Base-by-base conservation (phyloP, 176 grass and related monocot species). In the Paspalum vaginatum region DNA sequence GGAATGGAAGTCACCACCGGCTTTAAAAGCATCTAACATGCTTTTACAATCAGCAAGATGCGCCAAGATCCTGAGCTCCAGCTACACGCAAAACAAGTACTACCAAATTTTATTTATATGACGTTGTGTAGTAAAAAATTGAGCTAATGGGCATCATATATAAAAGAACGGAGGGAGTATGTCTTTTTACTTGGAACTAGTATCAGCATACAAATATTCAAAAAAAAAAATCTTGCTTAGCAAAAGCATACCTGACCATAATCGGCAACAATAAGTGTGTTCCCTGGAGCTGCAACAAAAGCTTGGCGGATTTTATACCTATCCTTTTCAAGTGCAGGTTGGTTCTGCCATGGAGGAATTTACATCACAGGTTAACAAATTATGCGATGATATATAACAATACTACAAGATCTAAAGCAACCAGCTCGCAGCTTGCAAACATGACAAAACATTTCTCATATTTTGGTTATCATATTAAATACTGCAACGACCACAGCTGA, bases 181-280 rank as follows among this genome's bases (percentile, higher is more conserved):
- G 58, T 20, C 51, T 54, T 63, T 78, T 83, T 21, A 69, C 65
- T 64, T 70, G 65, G 25, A 14, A 52, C 71, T 73, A 26, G 64
- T 39, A 50, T 59, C 45, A 9, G 54, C 49, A 20, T 65, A 41
- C 62, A 89, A 80, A 40, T 59, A 76, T 58, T 70, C 16, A 6
- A n/a, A 32, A 32, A 32, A 32, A 32, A 57, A 37, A n/a, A 72
- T 10, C 17, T 22, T 71, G 40, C 5, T 64, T 26, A 63, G 5
- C 8, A 69, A 22, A 74, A 56, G 16, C 16, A 64, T 92, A 98
- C 96, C 92, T 98, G 96, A 66, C 96, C 96, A 86, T 98, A 98
- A 95, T 98, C 96, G 89, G 96, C 96, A 81, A 99, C 96, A 73
- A 99, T 85, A 83, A 93, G 92, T 84, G 96, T 91, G 63, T 93